phyloP scores from a whole-genome alignment of 176 grass and related monocot species.

The Musa troglodytarum region DNA sequence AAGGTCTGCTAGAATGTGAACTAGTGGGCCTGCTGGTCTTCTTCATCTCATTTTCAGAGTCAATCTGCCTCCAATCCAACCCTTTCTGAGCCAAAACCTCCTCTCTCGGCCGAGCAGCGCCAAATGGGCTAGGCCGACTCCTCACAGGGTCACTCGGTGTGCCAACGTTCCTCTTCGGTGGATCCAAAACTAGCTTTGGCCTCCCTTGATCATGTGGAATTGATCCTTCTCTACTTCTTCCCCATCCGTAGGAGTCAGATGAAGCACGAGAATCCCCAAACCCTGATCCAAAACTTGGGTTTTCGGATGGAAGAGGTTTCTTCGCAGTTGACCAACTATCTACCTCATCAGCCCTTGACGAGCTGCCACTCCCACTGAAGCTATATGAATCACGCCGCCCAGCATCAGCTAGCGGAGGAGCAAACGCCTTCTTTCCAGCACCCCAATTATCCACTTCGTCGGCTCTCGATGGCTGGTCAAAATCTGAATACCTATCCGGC shows the following conservation, averaged over 20 bases:
- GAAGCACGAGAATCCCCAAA: conserved; percentile 1
- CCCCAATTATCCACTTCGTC: conserved; percentile 39
- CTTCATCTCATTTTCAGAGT: conserved; percentile 56
- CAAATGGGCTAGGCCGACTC: conserved; percentile 41
- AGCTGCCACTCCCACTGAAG: neutral
- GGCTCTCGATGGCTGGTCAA: conserved; percentile 28
- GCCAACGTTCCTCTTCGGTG: conserved; percentile 41
- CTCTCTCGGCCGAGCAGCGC: conserved; percentile 49
- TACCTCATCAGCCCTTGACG: conserved; percentile 23
- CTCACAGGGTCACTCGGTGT: conserved; percentile 33
- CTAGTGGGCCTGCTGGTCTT: conserved; percentile 66
- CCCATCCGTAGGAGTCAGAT: conserved; percentile 9
- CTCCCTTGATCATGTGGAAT: conserved; percentile 25
- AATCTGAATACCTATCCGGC: conserved; percentile 8
- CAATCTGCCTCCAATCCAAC: conserved; percentile 44
- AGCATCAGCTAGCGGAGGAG: conserved; percentile 2
- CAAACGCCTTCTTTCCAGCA: conserved; percentile 20
- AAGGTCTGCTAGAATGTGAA: conserved; percentile 70
- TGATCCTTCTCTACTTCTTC: conserved; percentile 1
- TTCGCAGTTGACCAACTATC: conserved; percentile 27
- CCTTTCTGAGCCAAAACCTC: conserved; percentile 56
- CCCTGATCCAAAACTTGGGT: conserved; percentile 7
- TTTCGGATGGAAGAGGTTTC: conserved; percentile 5
- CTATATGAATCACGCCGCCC: conserved; percentile 10
- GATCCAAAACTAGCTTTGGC: conserved; percentile 55